phyloP scores from a whole-genome alignment of 2,329 filamentous ascomycete species.

The Apiospora saccharicola region DNA sequence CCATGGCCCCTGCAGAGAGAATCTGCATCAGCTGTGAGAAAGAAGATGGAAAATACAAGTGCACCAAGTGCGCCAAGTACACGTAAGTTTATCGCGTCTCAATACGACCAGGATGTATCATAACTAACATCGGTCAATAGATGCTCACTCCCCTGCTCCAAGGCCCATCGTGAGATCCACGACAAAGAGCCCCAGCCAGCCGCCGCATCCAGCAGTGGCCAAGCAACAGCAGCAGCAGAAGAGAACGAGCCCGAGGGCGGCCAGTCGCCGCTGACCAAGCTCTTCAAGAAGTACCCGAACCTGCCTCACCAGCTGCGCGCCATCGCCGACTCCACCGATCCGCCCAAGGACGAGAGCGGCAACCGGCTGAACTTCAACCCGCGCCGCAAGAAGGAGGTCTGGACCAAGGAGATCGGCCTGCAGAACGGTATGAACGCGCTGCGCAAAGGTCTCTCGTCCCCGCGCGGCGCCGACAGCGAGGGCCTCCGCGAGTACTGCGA shows the following conservation, averaged over 20 bases:
- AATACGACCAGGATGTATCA: neutral
- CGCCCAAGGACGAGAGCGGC: neutral
- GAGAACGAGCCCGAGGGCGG: neutral
- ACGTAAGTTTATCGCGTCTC: constrained; percentile 57
- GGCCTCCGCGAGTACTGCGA: constrained; percentile 68
- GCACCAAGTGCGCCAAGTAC: constrained; percentile 62
- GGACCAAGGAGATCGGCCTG: constrained; percentile 66
- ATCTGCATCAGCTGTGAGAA: constrained; percentile 63
- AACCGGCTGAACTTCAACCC: constrained; percentile 23
- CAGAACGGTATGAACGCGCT: constrained; percentile 62
- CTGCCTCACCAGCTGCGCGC: constrained; percentile 37
- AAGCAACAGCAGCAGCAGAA: neutral
- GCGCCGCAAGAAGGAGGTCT: constrained; percentile 44
- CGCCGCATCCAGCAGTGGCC: neutral
- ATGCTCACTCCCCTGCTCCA: constrained; percentile 66
- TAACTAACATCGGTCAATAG: constrained; percentile 42
- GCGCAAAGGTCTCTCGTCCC: constrained; percentile 52
- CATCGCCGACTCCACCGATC: constrained; percentile 42
- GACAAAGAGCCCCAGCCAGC: constrained; percentile 39
- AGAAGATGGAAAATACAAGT: constrained; percentile 67
- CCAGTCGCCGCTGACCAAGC: constrained; percentile 28
- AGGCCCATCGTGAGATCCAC: constrained; percentile 55
- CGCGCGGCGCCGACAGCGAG: constrained; percentile 57
- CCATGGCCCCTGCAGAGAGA: constrained; percentile 34
- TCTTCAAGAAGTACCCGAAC: constrained; percentile 40